Evolutionary conservation across 2,329 filamentous ascomycete species (phyloP), one percentile per base, ranked within the genome.

Genomic region (Colletotrichum kahawae): DNA sequence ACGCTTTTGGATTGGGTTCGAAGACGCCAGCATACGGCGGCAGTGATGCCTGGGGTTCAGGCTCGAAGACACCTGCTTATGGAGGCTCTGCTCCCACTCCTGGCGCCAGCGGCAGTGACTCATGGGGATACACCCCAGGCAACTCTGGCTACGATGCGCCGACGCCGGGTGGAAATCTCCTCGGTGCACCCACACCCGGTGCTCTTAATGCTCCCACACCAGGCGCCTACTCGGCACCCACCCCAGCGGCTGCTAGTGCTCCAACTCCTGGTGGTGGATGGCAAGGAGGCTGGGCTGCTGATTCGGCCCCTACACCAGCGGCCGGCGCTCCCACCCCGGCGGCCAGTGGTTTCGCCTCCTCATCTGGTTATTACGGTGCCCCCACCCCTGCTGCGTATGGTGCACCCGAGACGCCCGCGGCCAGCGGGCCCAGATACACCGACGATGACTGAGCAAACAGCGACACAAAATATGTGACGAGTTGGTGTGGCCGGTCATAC

Each of bases 51-150:
- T 95, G 93, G 87, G 91, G 88, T 16, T 88, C 90, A 5, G 92
- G 94, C 8, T 94, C 93, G 34, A 95, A 96, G 83, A 97, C 95
- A 1, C 95, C 95, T 4, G 93, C 91, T 2, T 95, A 94, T 81
- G 91, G 90, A 31, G 87, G 85, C 10, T 90, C 90, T 4, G 90
- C 90, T 5, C 90, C 90, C 3, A 92, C 90, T 1, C 90, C 90
- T 0, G 89, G 88, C 12, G 90, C 88, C 67, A 90, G 89, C 80
- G 90, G 88, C 67, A 87, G 87, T 66, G 91, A 93, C 74, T 85
- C 88, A 7, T 93, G 91, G 91, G 90, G 89, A 48, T 91, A 91
- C 81, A 90, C 90, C 3, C 87, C 89, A 3, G 88, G 88, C 1
- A 83, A 86, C 4, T 85, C 85, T 43, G 87, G 85, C 12, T 95